Evolutionary conservation across 441 rosid species (phyloP).

Genomic region (Syzygium syzygioides): DNA sequence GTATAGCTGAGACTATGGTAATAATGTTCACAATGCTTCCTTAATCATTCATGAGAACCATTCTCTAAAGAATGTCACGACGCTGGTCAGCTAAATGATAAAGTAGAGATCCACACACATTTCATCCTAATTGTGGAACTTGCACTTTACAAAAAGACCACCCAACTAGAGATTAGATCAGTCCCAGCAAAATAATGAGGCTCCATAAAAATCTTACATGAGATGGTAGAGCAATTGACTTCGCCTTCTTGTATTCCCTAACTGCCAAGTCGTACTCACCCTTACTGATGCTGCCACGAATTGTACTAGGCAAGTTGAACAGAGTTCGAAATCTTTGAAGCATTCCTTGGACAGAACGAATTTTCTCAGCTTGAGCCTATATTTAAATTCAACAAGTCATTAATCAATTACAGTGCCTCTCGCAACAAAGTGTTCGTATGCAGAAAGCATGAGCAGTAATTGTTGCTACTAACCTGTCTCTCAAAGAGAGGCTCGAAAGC

Average conservation of each 20-base stretch:
- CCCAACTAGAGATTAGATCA: not conserved
- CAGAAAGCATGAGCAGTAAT: conserved; percentile 12
- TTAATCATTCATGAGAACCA: not conserved
- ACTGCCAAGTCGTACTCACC: conserved; percentile 97
- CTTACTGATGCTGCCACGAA: conserved; percentile 88
- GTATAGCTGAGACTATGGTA: not conserved
- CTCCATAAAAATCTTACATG: conserved; percentile 43
- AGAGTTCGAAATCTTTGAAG: conserved; percentile 94
- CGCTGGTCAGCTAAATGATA: not conserved
- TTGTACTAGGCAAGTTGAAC: conserved; percentile 90
- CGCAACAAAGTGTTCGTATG: not conserved
- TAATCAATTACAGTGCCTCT: conserved; percentile 4
- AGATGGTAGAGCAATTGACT: conserved; percentile 92
- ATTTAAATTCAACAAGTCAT: conserved; percentile 15
- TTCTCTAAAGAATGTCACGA: not conserved
- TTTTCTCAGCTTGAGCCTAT: conserved; percentile 98
- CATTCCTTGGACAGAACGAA: conserved; percentile 98
- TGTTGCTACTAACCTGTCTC: conserved; percentile 70
- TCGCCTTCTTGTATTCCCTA: conserved; percentile 98
- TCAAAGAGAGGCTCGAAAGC: conserved; percentile 96
- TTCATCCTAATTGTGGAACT: not conserved
- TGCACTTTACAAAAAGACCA: not conserved
- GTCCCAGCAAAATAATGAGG: not conserved
- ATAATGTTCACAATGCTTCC: not conserved
- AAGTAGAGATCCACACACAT: not conserved